These are phyloP conservation scores for Metarhizium rileyi DNA, from an alignment of 2,329 filamentous ascomycete genomes.

Conservation along the genomic window DNA sequence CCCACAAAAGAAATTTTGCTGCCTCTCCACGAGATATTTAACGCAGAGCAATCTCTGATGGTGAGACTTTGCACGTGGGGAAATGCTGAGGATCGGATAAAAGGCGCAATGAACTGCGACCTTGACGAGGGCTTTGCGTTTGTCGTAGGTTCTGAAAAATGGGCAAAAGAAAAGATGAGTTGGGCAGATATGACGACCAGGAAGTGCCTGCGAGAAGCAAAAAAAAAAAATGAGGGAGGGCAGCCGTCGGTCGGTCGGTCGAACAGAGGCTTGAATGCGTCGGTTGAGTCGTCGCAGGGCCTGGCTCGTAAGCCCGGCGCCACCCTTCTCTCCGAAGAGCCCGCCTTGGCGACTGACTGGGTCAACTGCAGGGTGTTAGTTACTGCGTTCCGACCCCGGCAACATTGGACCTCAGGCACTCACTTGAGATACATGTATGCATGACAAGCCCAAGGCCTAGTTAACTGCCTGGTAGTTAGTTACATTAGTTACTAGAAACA, in stretches of 20 bases:
- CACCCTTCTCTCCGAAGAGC: too few species aligned
- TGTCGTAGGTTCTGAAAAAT: neutral
- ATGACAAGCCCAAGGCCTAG: neutral
- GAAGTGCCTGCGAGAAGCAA: slow-evolving; percentile 2
- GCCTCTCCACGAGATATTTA: neutral
- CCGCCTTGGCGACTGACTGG: too few species aligned
- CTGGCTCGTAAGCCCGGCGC: too few species aligned
- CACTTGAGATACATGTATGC: too few species aligned
- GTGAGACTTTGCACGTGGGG: neutral
- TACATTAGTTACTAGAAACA: neutral
- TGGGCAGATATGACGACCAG: neutral
- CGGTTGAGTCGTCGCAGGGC: too few species aligned
- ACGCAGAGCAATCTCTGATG: neutral
- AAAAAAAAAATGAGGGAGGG: too few species aligned
- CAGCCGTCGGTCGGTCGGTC: too few species aligned
- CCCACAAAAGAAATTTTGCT: neutral
- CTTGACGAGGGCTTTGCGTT: neutral
- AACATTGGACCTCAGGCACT: too few species aligned
- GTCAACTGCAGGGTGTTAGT: too few species aligned
- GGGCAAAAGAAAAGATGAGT: neutral
- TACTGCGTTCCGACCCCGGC: too few species aligned
- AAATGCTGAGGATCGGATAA: neutral
- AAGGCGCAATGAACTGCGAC: neutral
- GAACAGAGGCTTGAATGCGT: too few species aligned
- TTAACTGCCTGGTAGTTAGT: neutral